Conservation (phyloP, 495 filamentous ascomycete species). For the Talaromyces thailandensis region DNA sequence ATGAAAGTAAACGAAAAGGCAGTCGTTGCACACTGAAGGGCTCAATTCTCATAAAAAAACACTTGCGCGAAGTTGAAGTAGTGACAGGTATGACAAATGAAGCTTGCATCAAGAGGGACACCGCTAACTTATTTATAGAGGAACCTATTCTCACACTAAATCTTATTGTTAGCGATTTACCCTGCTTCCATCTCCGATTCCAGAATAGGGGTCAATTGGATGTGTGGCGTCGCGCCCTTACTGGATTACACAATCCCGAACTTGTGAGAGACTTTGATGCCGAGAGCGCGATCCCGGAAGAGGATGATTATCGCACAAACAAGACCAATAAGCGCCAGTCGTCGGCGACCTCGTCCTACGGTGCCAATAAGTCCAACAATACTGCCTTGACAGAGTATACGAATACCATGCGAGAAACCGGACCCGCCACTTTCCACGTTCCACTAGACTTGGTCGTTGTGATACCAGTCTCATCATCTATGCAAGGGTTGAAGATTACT, state of each 20-base stretch:
- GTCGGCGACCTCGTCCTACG: conserved; percentile 80
- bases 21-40: conserved; percentile 87
- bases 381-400: conserved; percentile 47
- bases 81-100: conserved; percentile 31
- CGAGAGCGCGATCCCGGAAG: conserved; percentile 76
- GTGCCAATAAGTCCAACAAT: conserved; percentile 40
- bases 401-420: conserved; percentile 50
- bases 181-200: conserved; percentile 92
- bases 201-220: conserved; percentile 78
- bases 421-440: conserved; percentile 64
- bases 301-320: conserved; percentile 75
- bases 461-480: conserved; percentile 94
- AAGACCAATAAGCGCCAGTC: conserved; percentile 71
- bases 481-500: conserved; percentile 98
- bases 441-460: conserved; percentile 95
- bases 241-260: conserved; percentile 66
- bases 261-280: conserved; percentile 62
- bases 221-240: conserved; percentile 79
- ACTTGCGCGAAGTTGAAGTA: conserved; percentile 83
- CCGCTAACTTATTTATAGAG: conserved; percentile 35
- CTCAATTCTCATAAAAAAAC: conserved; percentile 97
- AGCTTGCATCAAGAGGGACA: not conserved
- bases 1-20: conserved; percentile 47
- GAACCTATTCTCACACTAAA: conserved; percentile 82
- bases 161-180: conserved; percentile 89